Evolutionary conservation across 352 stramenopile species (phyloP).

Genomic region (Phytophthora pluvialis): DNA sequence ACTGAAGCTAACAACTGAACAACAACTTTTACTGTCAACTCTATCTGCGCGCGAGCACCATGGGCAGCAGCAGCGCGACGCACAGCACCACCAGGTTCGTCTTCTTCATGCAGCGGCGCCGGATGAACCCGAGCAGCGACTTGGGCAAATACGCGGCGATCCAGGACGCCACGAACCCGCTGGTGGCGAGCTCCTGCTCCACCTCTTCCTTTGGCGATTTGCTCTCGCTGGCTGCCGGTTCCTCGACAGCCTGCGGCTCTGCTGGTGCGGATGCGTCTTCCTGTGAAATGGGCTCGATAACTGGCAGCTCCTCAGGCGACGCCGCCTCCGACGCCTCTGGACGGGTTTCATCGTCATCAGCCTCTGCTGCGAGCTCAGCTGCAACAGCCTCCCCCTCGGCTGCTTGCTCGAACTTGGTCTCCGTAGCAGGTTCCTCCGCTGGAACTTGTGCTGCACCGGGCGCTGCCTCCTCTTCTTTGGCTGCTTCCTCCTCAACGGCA

Average conservation of each 20-base stretch:
- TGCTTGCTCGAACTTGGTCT: constrained; percentile 9
- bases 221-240: neutral
- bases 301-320: neutral
- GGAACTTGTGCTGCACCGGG: constrained; percentile 6
- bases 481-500: constrained; percentile 2
- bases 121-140: constrained; percentile 41
- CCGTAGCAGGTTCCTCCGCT: neutral
- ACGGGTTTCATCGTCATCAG: constrained; percentile 2
- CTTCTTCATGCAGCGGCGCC: constrained; percentile 42
- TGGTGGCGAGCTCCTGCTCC: constrained; percentile 13
- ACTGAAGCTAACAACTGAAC: constrained; percentile 10
- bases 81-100: constrained; percentile 48
- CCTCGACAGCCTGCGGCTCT: neutral
- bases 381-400: neutral
- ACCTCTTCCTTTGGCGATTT: neutral
- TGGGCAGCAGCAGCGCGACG: constrained; percentile 43
- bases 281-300: constrained; percentile 18
- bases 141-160: constrained; percentile 34
- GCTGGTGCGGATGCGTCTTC: constrained; percentile 5
- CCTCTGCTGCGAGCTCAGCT: constrained; percentile 1
- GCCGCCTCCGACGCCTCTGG: constrained; percentile 2
- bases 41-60: constrained; percentile 44
- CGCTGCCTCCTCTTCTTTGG: constrained; percentile 5
- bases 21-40: constrained; percentile 14
- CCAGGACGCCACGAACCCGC: constrained; percentile 22